Evolutionary conservation across 208 protist genomes (phyloP), one percentile per base, ranked within the genome.

Genomic region (Porcisia deanei): DNA sequence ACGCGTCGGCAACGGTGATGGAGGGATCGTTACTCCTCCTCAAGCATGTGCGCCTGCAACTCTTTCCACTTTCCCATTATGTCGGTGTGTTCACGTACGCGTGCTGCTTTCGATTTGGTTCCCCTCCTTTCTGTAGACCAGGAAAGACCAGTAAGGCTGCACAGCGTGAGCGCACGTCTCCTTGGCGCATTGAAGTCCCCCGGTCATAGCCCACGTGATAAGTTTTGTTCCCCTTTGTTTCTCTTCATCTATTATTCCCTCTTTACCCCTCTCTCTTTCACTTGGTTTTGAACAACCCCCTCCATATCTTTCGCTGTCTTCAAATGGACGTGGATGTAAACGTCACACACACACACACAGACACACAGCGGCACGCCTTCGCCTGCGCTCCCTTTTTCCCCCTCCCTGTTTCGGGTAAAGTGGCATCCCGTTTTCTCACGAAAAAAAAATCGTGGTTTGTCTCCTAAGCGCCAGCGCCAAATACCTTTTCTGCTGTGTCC

Each of bases 341-440:
- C 30, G 16, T n/a, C 39, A 30, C 22, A 47, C 37, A 10, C 75
- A 63, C 25, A 65, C 66, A 75, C 22, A 57, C 54, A 79, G 55
- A 79, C 45, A 52, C 43, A 73, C 69, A 58, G 30, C 30, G 30
- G 30, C 30, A 30, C 57, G 60, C 72, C 30, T 30, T 30, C 30
- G 30, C 30, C 30, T 30, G 30, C 30, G 30, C 30, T 30, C 30
- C 30, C 30, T 30, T 30, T 30, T 30, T 30, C 30, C 30, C 30
- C 30, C 30, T 30, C 30, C 30, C 30, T 30, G 30, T 30, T 30
- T 30, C 30, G 60, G 57, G 76, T 45, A 80, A 68, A 49, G 57
- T 22, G 37, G 30, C 20, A 0, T 66, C 14, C 5, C 30, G 20
- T 57, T 47, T 54, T 60, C 47, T 75, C 66, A 20, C 34, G 20